These are phyloP conservation scores for Arabidopsis hybrid DNA, from an alignment of 441 rosid species.

Conservation along the genomic window DNA sequence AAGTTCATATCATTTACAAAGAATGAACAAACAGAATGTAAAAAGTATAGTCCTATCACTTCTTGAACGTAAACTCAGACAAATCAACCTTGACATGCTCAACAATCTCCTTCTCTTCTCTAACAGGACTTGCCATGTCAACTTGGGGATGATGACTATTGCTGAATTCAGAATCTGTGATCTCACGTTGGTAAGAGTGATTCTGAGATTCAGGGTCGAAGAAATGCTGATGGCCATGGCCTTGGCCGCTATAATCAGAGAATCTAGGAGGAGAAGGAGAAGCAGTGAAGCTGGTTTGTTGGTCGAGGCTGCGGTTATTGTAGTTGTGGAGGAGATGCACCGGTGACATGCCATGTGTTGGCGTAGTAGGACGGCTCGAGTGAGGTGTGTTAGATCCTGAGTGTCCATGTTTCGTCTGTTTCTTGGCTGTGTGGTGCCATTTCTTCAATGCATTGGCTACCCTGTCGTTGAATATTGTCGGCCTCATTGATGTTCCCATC, in stretches of 20 bases:
- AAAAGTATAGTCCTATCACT: slow-evolving; percentile 35
- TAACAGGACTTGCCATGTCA: slow-evolving; percentile 35
- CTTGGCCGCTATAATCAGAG: slow-evolving; percentile 41
- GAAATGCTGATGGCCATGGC: slow-evolving; percentile 44
- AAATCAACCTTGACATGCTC: slow-evolving; percentile 48
- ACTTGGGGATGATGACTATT: slow-evolving; percentile 47
- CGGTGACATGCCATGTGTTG: slow-evolving; percentile 77
- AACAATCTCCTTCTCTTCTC: slow-evolving; percentile 28
- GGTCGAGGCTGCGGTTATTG: slow-evolving; percentile 48
- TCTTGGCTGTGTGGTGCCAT: slow-evolving; percentile 89
- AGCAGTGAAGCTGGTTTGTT: slow-evolving; percentile 53
- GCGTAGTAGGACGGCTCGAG: slow-evolving; percentile 76
- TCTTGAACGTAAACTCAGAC: slow-evolving; percentile 58
- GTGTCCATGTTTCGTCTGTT: slow-evolving; percentile 67
- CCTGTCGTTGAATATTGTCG: slow-evolving; percentile 84
- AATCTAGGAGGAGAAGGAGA: slow-evolving; percentile 56
- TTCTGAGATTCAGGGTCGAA: slow-evolving; percentile 41
- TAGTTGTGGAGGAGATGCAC: slow-evolving; percentile 70
- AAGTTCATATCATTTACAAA: slow-evolving; percentile 38
- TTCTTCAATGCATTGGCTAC: slow-evolving; percentile 83
- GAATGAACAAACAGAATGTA: slow-evolving; percentile 34
- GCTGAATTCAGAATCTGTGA: slow-evolving; percentile 46
- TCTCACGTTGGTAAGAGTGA: slow-evolving; percentile 43
- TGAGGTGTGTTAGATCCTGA: slow-evolving; percentile 65
- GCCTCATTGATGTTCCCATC: slow-evolving; percentile 97